Percentiles rank a stretch among this genome's conserved stretches.
Conservation (phyloP, 1,139 yeast species). For the Kazachstania sp. region DNA sequence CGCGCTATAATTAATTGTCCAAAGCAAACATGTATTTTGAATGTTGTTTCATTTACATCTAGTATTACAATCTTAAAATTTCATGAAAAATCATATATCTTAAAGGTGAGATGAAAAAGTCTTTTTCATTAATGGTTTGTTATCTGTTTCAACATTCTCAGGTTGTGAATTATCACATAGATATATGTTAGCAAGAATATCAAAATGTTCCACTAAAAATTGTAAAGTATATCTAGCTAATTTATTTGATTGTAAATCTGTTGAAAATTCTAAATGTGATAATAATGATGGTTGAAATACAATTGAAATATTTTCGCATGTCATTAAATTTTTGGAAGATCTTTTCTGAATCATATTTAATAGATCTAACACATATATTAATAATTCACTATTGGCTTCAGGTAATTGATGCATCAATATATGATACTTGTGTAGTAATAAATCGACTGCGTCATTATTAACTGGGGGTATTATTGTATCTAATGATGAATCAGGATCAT, state of each 20-base stretch:
- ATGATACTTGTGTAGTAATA: conserved; percentile 55
- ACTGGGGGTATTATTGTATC: neutral
- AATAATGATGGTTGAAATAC: conserved; percentile 75
- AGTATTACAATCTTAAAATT: no score
- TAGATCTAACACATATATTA: conserved; percentile 76
- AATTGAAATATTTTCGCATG: conserved; percentile 83
- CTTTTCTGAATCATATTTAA: conserved; percentile 73
- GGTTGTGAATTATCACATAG: neutral
- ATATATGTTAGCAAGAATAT: neutral
- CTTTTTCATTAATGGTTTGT: no score
- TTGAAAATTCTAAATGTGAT: conserved; percentile 81
- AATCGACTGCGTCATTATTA: neutral
- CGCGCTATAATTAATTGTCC: neutral
- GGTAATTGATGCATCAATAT: conserved; percentile 44
- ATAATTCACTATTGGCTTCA: conserved; percentile 53
- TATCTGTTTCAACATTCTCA: no score
- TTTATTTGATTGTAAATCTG: conserved; percentile 82
- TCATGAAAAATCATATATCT: neutral
- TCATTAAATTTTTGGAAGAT: conserved; percentile 71
- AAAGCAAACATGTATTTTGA: neutral
- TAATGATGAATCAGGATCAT: neutral
- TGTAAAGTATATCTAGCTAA: conserved; percentile 77
- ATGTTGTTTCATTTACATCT: neutral
- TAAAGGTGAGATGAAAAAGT: no score
- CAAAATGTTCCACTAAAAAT: conserved; percentile 60